Conservation (phyloP, 805 yeast genomes). For the Saccharomycopsis sp. region DNA sequence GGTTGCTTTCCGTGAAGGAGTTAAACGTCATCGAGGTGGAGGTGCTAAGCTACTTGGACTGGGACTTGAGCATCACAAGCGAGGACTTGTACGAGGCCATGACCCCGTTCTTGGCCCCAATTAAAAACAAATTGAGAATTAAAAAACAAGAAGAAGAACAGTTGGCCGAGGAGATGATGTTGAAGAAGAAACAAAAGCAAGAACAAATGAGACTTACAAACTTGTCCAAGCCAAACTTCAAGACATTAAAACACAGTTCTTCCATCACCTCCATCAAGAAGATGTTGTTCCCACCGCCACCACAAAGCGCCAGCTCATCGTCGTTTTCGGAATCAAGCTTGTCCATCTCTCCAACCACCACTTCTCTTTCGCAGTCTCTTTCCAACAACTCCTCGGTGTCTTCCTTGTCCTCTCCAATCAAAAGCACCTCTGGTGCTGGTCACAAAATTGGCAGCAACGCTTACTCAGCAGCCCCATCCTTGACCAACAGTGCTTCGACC, state of each 20-base stretch:
- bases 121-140: slow-evolving; percentile 40
- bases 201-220: slow-evolving; percentile 10
- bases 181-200: slow-evolving; percentile 13
- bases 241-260: slow-evolving; percentile 16
- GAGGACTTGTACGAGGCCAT: slow-evolving; percentile 60
- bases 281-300: slow-evolving; percentile 19
- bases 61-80: slow-evolving; percentile 61
- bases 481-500: slow-evolving; percentile 19
- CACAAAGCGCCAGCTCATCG: slow-evolving; percentile 18
- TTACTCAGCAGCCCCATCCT: slow-evolving; percentile 17
- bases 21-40: slow-evolving; percentile 78
- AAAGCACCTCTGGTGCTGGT: neutral
- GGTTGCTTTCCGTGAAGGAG: slow-evolving; percentile 56
- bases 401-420: slow-evolving; percentile 15
- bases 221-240: slow-evolving; percentile 17
- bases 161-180: slow-evolving; percentile 12
- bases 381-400: slow-evolving; percentile 14
- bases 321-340: slow-evolving; percentile 17
- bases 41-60: slow-evolving; percentile 53
- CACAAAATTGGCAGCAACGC: neutral
- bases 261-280: slow-evolving; percentile 17
- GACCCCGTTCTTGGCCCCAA: slow-evolving; percentile 65
- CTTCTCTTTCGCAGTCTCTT: slow-evolving; percentile 19
- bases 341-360: slow-evolving; percentile 18
- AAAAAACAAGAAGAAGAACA: slow-evolving; percentile 5